A percentile compares a stretch with the other conserved stretches of the same genome.
These are phyloP conservation scores for Teratosphaeria gauchensis DNA, from an alignment of 2,329 filamentous ascomycete species.

Conservation along the genomic window DNA sequence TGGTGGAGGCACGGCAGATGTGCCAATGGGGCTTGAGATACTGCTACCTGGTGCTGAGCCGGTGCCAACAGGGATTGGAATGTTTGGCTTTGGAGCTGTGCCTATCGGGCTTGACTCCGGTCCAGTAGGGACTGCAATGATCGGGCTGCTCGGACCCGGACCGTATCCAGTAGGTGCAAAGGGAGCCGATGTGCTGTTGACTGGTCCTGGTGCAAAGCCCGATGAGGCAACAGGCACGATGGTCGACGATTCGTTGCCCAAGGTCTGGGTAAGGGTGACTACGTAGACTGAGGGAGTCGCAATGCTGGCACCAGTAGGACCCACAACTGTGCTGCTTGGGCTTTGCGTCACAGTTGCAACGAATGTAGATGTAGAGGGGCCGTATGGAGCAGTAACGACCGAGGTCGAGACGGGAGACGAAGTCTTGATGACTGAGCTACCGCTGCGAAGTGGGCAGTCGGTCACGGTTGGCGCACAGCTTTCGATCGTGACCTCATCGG, in stretches of 20 bases:
- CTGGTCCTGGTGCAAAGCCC: neutral
- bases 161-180: neutral
- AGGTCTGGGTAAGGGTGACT: neutral
- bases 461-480: slow-evolving; percentile 27
- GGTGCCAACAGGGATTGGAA: neutral
- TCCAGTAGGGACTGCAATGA: neutral
- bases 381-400: neutral
- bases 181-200: neutral
- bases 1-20: neutral
- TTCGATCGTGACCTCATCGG: slow-evolving; percentile 33
- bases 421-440: neutral
- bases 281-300: neutral
- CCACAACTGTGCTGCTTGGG: slow-evolving; percentile 6
- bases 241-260: neutral
- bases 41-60: neutral
- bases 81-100: neutral
- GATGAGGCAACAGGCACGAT: neutral
- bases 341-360: neutral
- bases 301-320: slow-evolving; percentile 1
- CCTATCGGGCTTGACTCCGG: neutral
- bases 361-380: neutral
- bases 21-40: neutral
- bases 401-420: neutral
- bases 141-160: neutral
- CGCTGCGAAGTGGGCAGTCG: slow-evolving; percentile 19